These are phyloP conservation scores for Excoecaria agallocha DNA, from an alignment of 345 rosid species.

Conservation along the genomic window DNA sequence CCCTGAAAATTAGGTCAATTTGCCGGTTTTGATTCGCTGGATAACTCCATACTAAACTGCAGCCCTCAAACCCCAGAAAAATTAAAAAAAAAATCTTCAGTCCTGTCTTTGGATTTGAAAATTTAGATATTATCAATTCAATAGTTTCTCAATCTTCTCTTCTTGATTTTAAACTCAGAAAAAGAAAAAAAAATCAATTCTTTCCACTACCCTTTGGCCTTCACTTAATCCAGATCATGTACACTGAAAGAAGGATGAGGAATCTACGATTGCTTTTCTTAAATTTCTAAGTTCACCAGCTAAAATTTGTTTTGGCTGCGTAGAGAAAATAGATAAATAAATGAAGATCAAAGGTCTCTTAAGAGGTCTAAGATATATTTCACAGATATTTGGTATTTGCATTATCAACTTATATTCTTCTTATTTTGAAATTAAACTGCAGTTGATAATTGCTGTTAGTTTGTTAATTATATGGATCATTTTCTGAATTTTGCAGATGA, in stretches of 20 bases:
- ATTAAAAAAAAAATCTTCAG: background rate
- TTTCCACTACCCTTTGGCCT: background rate
- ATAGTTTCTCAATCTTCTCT: slow-evolving; percentile 14
- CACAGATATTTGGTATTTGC: slow-evolving; percentile 56
- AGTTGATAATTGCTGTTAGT: no score
- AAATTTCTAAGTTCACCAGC: background rate
- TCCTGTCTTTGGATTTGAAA: background rate
- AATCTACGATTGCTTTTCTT: background rate
- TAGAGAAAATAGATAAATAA: slow-evolving; percentile 8
- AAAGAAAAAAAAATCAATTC: no score
- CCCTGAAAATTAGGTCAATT: slow-evolving; percentile 20
- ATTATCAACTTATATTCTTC: background rate
- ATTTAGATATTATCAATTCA: background rate
- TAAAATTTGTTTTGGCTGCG: background rate
- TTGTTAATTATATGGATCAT: background rate
- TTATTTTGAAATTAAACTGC: background rate
- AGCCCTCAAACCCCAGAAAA: slow-evolving; percentile 4
- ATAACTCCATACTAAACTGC: slow-evolving; percentile 1
- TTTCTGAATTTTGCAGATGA: slow-evolving; percentile 33
- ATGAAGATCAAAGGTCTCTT: slow-evolving; percentile 53
- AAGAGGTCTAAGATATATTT: slow-evolving; percentile 52
- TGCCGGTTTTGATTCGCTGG: slow-evolving; percentile 8
- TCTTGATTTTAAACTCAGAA: slow-evolving; percentile 7
- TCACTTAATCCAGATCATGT: no score
- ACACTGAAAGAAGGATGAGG: no score